These are phyloP conservation scores for Eucalyptus fibrosa DNA, from an alignment of 345 rosid species.

Conservation along the genomic window DNA sequence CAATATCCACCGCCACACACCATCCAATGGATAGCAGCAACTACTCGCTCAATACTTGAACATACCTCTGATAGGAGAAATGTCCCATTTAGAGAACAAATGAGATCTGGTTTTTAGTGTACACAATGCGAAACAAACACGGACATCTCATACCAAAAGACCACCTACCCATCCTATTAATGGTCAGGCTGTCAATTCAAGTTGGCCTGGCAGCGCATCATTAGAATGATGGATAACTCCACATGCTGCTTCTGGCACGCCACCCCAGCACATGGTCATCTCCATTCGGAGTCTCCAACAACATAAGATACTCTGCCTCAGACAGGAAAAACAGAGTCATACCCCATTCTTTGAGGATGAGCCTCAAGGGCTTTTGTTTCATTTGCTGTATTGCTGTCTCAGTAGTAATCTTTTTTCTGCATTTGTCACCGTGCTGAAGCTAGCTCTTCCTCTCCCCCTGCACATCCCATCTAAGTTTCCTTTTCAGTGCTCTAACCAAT, in stretches of 20 bases:
- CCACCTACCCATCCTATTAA: not conserved
- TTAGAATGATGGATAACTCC: not conserved
- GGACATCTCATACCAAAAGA: not conserved
- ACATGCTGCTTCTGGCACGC: not conserved
- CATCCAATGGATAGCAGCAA: not conserved
- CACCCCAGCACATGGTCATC: not conserved
- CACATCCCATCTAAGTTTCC: not conserved
- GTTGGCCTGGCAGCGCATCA: not conserved
- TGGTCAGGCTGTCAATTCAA: not conserved
- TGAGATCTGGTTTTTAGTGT: not conserved
- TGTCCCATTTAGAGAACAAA: not conserved
- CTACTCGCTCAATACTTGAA: not conserved
- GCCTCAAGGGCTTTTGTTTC: not conserved
- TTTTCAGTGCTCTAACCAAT: not conserved
- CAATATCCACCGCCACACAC: not conserved
- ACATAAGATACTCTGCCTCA: no score
- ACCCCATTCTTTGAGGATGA: not conserved
- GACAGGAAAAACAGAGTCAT: not conserved
- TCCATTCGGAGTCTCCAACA: not conserved
- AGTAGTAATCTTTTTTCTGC: not conserved
- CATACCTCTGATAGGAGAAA: not conserved
- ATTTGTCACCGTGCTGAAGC: not conserved
- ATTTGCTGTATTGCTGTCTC: not conserved
- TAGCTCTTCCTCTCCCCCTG: not conserved
- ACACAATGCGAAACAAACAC: not conserved